Evolutionary conservation across 2,329 filamentous ascomycete species (phyloP).

Genomic region (Alternaria gaisen): DNA sequence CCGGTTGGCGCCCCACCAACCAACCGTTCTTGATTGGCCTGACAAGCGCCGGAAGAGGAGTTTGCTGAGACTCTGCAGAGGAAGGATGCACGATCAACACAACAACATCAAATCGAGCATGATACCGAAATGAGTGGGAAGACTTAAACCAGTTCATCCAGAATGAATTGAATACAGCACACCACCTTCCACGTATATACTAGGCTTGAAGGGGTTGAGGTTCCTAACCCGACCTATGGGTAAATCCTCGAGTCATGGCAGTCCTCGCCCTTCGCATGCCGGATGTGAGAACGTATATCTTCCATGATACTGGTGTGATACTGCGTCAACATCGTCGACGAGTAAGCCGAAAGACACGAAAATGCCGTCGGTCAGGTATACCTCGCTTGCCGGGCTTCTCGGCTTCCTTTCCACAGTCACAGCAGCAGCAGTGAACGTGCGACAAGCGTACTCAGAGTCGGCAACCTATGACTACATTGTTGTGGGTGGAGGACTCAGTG

Average conservation of each 20-base stretch:
- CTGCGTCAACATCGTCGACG: not conserved
- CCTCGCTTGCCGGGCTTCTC: not conserved
- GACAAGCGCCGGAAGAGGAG: not conserved
- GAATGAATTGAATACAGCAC: not conserved
- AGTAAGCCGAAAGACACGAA: not conserved
- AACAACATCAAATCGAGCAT: not conserved
- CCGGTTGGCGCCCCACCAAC: not conserved
- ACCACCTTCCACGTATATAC: not conserved
- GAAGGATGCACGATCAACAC: constrained; percentile 2
- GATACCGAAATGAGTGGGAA: not conserved
- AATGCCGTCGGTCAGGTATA: not conserved
- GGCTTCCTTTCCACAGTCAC: not conserved
- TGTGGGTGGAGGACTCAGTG: constrained; percentile 31
- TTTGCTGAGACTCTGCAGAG: not conserved
- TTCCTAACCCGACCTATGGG: not conserved
- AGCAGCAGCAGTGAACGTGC: not conserved
- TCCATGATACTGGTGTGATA: not conserved
- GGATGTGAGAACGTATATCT: not conserved
- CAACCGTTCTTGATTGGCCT: not conserved
- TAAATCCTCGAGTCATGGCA: not conserved
- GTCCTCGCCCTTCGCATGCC: not conserved
- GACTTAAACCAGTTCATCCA: not conserved
- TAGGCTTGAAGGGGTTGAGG: not conserved
- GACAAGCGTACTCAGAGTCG: not conserved
- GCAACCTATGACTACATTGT: constrained; percentile 30